Percentiles rank a stretch among this genome's conserved stretches.
Evolutionary conservation across 495 filamentous ascomycete genomes (phyloP).

Genomic region (Hyaloscypha variabilis): DNA sequence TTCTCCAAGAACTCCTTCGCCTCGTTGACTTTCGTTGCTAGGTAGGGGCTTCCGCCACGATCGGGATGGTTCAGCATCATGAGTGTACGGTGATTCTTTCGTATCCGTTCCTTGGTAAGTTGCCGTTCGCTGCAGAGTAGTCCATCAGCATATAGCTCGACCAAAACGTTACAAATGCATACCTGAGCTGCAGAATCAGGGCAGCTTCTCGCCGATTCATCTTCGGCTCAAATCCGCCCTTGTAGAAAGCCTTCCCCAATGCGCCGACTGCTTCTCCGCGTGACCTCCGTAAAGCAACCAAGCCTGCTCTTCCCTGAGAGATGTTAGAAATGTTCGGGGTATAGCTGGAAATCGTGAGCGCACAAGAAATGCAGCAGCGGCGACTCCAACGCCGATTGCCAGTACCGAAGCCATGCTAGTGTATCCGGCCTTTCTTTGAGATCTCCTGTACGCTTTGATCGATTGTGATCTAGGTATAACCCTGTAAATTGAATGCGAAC

Average conservation of each 20-base stretch:
- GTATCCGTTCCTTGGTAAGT: slow-evolving; percentile 86
- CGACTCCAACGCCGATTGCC: slow-evolving; percentile 76
- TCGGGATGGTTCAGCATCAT: slow-evolving; percentile 99
- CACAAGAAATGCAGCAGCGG: slow-evolving; percentile 76
- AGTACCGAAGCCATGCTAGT: slow-evolving; percentile 71
- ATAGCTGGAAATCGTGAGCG: slow-evolving; percentile 26
- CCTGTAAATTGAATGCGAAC: not conserved
- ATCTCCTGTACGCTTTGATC: not conserved
- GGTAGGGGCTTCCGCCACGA: slow-evolving; percentile 92
- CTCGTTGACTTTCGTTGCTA: slow-evolving; percentile 97
- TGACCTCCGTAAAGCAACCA: slow-evolving; percentile 84
- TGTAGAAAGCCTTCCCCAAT: slow-evolving; percentile 92
- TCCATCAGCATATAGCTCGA: not conserved
- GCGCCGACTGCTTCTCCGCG: slow-evolving; percentile 69
- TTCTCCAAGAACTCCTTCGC: slow-evolving; percentile 97
- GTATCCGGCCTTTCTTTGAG: not conserved
- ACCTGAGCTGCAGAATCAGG: slow-evolving; percentile 90
- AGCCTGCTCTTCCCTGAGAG: slow-evolving; percentile 81
- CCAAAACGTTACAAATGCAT: slow-evolving; percentile 35
- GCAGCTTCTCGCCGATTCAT: slow-evolving; percentile 93
- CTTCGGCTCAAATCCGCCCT: slow-evolving; percentile 91
- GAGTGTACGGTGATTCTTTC: slow-evolving; percentile 93
- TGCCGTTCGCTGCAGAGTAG: slow-evolving; percentile 67
- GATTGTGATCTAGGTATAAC: not conserved
- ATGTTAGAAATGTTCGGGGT: slow-evolving; percentile 13